A percentile compares a stretch with the other conserved stretches of the same genome.
Evolutionary conservation across 345 rosid species (phyloP).

Genomic region (Eucalyptus tenuipes): DNA sequence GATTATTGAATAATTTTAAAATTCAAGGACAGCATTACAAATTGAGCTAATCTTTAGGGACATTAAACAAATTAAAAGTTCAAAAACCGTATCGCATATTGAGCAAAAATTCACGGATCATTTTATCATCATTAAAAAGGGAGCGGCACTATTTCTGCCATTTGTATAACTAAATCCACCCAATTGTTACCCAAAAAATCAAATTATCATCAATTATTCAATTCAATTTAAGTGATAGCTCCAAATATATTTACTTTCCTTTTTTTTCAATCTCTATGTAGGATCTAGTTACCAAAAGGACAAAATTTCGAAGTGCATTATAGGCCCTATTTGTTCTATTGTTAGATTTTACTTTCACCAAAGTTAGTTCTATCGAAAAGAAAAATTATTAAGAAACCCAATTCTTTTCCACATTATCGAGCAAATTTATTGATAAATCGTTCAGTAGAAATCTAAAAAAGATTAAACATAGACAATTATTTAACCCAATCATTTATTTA

Average conservation of each 20-base stretch:
- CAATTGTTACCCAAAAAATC: neutral
- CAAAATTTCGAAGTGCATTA: neutral
- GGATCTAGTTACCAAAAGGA: neutral
- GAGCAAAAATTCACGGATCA: accelerated
- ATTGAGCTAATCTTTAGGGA: accelerated
- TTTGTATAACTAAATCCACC: neutral
- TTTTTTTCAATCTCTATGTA: too few relatives aligned
- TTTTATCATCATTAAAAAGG: neutral
- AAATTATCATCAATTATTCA: neutral
- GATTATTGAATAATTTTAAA: too few relatives aligned
- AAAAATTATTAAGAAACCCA: neutral
- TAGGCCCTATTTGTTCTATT: accelerated
- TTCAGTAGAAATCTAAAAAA: neutral
- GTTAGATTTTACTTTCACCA: too few relatives aligned
- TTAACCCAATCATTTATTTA: neutral
- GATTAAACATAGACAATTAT: neutral
- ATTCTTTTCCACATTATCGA: neutral
- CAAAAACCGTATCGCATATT: accelerated
- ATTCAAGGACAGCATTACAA: accelerated
- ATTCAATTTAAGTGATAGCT: neutral
- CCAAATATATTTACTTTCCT: neutral
- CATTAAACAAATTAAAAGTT: too few relatives aligned
- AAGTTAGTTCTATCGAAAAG: neutral
- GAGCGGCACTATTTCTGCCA: accelerated
- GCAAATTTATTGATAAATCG: neutral